Conservation (phyloP, 1,284 basidiomycete genomes). For the Trametes pubescens region DNA sequence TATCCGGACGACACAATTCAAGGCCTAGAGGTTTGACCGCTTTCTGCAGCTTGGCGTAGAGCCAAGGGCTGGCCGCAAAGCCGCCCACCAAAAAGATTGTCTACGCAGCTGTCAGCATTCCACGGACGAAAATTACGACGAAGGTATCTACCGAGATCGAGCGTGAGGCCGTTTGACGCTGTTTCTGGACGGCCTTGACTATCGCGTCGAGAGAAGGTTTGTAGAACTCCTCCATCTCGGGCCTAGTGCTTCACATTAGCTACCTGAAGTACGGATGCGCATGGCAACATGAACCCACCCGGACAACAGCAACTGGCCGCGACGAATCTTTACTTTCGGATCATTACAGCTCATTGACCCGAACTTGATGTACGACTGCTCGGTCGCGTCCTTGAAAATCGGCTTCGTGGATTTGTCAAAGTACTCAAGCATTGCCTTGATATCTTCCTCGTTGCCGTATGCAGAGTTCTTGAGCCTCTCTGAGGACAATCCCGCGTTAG, state of each 20-base stretch:
- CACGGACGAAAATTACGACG: neutral
- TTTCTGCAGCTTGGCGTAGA: constrained; percentile 42
- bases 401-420: constrained; percentile 55
- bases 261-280: neutral
- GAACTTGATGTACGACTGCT: constrained; percentile 51
- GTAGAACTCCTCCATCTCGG: constrained; percentile 50
- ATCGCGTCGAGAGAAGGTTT: constrained; percentile 49
- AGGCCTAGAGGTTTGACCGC: constrained; percentile 43
- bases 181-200: constrained; percentile 44
- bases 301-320: constrained; percentile 24
- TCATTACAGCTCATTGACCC: constrained; percentile 39
- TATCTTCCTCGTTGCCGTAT: constrained; percentile 45
- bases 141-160: constrained; percentile 17
- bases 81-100: constrained; percentile 50
- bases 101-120: constrained; percentile 28
- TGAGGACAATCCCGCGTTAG: constrained; percentile 23
- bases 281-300: constrained; percentile 5
- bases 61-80: constrained; percentile 50
- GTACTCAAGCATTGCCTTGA: constrained; percentile 46
- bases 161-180: constrained; percentile 32
- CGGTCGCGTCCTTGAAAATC: constrained; percentile 45
- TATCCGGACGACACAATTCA: constrained; percentile 52
- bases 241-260: constrained; percentile 22
- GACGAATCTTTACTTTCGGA: constrained; percentile 27
- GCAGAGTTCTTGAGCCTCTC: constrained; percentile 47